A percentile compares a stretch with the other conserved stretches of the same genome.
Evolutionary conservation across 768 basidiomycete genomes (phyloP).

Genomic region (Amanita subjunquillea): DNA sequence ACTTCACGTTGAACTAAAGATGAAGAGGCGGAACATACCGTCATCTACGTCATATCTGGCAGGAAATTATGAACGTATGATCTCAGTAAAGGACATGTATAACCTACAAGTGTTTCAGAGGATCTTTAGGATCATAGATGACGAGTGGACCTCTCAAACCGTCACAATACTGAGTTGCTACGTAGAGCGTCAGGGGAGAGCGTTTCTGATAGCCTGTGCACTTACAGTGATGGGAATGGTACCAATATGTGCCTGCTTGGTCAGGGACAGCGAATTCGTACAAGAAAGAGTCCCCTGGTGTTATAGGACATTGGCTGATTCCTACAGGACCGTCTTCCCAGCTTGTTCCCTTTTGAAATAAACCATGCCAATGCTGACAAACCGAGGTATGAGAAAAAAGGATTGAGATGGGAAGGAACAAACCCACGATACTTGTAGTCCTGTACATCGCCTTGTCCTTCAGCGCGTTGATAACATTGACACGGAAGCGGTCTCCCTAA

Average conservation of each 20-base stretch:
- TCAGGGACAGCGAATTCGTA: conserved; percentile 22
- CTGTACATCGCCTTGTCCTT: conserved; percentile 28
- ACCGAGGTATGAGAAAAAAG: neutral
- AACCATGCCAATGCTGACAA: conserved; percentile 34
- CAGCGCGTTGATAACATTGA: conserved; percentile 31
- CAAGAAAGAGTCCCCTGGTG: conserved; percentile 23
- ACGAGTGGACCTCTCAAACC: conserved; percentile 15
- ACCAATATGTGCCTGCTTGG: conserved; percentile 22
- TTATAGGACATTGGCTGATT: conserved; percentile 34
- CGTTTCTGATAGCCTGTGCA: conserved; percentile 3
- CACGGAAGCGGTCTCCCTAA: conserved; percentile 22
- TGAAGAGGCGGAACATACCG: neutral
- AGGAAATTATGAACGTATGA: neutral
- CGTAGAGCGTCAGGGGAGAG: neutral
- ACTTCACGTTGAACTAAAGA: neutral
- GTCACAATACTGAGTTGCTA: conserved; percentile 16
- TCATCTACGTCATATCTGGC: conserved; percentile 17
- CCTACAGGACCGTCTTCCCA: conserved; percentile 26
- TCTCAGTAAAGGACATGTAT: neutral
- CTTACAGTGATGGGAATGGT: conserved; percentile 20
- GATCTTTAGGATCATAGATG: conserved; percentile 14
- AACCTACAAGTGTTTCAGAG: conserved; percentile 6
- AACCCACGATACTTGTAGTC: conserved; percentile 22
- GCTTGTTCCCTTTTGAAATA: conserved; percentile 29
- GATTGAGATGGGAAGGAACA: neutral